Evolutionary conservation across 2,329 filamentous ascomycete species (phyloP).

Genomic region (Alternaria sp.): DNA sequence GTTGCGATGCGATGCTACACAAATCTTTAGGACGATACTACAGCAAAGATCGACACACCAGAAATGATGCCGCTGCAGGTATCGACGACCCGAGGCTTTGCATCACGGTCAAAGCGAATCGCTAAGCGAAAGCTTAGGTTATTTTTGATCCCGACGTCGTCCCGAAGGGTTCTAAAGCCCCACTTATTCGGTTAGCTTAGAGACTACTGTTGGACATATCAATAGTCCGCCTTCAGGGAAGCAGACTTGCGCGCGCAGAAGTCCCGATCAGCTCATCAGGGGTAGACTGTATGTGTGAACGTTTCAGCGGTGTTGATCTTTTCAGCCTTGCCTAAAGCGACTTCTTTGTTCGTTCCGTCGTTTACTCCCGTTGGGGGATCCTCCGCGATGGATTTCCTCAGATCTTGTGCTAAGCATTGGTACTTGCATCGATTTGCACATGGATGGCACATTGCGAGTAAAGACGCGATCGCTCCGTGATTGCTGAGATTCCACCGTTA

Average conservation of each 20-base stretch:
- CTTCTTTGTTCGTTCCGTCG: neutral
- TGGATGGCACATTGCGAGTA: neutral
- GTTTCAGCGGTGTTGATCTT: slow-evolving; percentile 7
- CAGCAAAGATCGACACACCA: neutral
- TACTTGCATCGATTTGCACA: slow-evolving; percentile 4
- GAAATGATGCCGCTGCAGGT: neutral
- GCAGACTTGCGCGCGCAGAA: neutral
- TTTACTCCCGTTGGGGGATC: neutral
- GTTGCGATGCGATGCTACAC: neutral
- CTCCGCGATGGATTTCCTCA: neutral
- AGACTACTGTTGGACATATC: slow-evolving; percentile 19
- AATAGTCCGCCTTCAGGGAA: slow-evolving; percentile 13
- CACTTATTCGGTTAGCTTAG: slow-evolving; percentile 8
- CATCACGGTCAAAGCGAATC: neutral
- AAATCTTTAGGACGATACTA: neutral
- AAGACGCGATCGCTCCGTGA: neutral
- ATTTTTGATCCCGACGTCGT: slow-evolving; percentile 13
- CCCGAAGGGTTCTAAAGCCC: slow-evolving; percentile 8
- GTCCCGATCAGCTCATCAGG: neutral
- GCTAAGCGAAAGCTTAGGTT: slow-evolving; percentile 15
- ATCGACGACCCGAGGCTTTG: neutral
- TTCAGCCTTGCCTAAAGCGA: neutral
- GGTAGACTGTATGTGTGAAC: slow-evolving; percentile 4
- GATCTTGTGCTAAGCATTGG: neutral
- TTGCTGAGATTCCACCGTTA: neutral